phyloP scores from a whole-genome alignment of 768 basidiomycete species.

The Termitomyces eurrhizus region DNA sequence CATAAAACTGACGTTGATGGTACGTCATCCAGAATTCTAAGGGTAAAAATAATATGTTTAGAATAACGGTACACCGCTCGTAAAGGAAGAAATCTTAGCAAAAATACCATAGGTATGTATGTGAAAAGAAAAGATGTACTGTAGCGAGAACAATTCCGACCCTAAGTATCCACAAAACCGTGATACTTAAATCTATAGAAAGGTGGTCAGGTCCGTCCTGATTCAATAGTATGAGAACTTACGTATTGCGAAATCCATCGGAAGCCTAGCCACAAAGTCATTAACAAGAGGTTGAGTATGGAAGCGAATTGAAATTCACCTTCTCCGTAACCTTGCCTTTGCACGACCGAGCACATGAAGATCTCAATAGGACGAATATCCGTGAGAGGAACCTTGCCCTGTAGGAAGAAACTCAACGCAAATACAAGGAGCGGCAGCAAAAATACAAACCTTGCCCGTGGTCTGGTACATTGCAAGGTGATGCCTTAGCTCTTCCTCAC shows the following conservation, averaged over 20 bases:
- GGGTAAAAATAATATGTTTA: slow-evolving; percentile 3
- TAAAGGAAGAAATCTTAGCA: slow-evolving; percentile 6
- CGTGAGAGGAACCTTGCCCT: slow-evolving; percentile 96
- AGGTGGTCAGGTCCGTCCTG: not conserved
- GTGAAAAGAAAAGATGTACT: not conserved
- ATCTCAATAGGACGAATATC: slow-evolving; percentile 98
- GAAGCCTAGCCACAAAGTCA: slow-evolving; percentile 55
- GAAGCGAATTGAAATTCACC: slow-evolving; percentile 39
- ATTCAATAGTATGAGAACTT: slow-evolving; percentile 25
- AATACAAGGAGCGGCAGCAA: not conserved
- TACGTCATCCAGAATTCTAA: not conserved
- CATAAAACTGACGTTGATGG: not conserved
- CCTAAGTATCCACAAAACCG: slow-evolving; percentile 5
- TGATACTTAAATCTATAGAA: slow-evolving; percentile 32
- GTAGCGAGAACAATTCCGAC: slow-evolving; percentile 3
- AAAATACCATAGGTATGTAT: slow-evolving; percentile 6
- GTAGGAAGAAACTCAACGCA: not conserved
- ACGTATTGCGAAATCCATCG: slow-evolving; percentile 98
- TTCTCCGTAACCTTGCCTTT: slow-evolving; percentile 98
- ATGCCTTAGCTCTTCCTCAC: slow-evolving; percentile 95
- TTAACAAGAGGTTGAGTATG: not conserved
- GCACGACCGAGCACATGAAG: slow-evolving; percentile 99
- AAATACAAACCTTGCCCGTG: slow-evolving; percentile 87
- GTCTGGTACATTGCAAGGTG: slow-evolving; percentile 96
- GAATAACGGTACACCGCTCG: slow-evolving; percentile 10